Evolutionary conservation across 169 alveolate species (phyloP), one percentile per base, ranked within the genome.

Genomic region (Babesia gibsoni): DNA sequence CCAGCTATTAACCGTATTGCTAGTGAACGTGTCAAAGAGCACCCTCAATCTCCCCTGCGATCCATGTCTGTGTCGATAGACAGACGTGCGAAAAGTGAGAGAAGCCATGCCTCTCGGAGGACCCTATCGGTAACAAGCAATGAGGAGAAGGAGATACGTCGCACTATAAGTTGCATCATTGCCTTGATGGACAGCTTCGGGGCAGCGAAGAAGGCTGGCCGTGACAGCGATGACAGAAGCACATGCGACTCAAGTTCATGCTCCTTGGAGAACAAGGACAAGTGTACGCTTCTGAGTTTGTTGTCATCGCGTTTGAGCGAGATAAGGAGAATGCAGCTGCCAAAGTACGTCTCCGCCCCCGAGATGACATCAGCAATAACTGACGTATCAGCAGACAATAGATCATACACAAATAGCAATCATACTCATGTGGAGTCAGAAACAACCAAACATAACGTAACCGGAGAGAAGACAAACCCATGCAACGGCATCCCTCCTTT

Each of bases 1-100:
- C 72, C 72, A 29, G 72, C 72, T 30, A 42, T 61, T 45, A 61
- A 61, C 58, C 42, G 12, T 29, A 61, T 48, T 6, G 46, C 16
- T 16, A 39, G 46, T 16, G 46, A 39, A 39, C 30, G 16, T 4
- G 1, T 27, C 16, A 42, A 46, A n/a, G 27, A 49, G 20, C 5
- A 48, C 36, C 42, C 25, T 23, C 58, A 18, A 27, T 33, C 59
- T 14, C n/a, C 72, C 2, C 30, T 45, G n/a, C 56, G 58, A 1
- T 61, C 72, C 0, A n/a, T 9, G 9, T 37, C 52, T 4, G 49
- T 18, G 18, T 1, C 29, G 14, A n/a, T 35, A n/a, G 1, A 12
- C 3, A n/a, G 49, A 32, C 4, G 14, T 9, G 4, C 8, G 16
- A 45, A 29, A 39, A 39, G 18, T 29, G 35, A 20, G 1, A 6